A percentile compares a stretch with the other conserved stretches of the same genome.
These are phyloP conservation scores for Rubia balearica DNA, from an alignment of 305 asterid genomes.

Conservation along the genomic window DNA sequence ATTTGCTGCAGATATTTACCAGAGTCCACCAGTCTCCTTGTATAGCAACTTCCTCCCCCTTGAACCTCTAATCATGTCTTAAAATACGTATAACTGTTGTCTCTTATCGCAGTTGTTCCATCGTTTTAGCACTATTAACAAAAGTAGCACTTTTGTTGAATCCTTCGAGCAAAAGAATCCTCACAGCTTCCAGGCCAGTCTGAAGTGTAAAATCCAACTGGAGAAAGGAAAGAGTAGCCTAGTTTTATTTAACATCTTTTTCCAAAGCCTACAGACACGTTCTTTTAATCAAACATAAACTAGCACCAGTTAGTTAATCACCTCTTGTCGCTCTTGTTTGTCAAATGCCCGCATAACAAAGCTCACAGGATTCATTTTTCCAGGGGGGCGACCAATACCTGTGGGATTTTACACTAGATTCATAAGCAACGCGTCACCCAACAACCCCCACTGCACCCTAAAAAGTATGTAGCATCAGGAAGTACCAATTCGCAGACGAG, in stretches of 20 bases:
- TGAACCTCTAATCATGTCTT: background rate
- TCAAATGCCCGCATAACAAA: slow-evolving; percentile 82
- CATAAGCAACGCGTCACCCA: background rate
- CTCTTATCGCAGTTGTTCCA: slow-evolving; percentile 26
- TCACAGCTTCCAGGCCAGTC: slow-evolving; percentile 73
- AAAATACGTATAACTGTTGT: background rate
- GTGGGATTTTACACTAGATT: slow-evolving; percentile 4
- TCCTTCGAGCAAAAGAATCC: slow-evolving; percentile 59
- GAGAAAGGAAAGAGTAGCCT: slow-evolving; percentile 9
- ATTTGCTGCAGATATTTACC: background rate
- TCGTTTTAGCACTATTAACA: slow-evolving; percentile 59
- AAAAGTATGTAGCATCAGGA: background rate
- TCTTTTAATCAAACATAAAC: background rate
- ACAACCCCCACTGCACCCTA: background rate
- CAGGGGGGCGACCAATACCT: slow-evolving; percentile 97
- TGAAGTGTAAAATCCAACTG: slow-evolving; percentile 79
- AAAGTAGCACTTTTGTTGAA: slow-evolving; percentile 75
- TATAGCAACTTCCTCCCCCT: background rate
- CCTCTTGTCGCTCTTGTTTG: slow-evolving; percentile 78
- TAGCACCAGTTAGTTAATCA: slow-evolving; percentile 18
- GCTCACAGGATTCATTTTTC: slow-evolving; percentile 68
- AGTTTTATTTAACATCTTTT: background rate
- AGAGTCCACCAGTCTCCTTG: background rate
- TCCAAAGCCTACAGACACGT: background rate
- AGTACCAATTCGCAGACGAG: slow-evolving; percentile 81